phyloP scores from a whole-genome alignment of 2,329 filamentous ascomycete species.

The Chaetomium strumarium region DNA sequence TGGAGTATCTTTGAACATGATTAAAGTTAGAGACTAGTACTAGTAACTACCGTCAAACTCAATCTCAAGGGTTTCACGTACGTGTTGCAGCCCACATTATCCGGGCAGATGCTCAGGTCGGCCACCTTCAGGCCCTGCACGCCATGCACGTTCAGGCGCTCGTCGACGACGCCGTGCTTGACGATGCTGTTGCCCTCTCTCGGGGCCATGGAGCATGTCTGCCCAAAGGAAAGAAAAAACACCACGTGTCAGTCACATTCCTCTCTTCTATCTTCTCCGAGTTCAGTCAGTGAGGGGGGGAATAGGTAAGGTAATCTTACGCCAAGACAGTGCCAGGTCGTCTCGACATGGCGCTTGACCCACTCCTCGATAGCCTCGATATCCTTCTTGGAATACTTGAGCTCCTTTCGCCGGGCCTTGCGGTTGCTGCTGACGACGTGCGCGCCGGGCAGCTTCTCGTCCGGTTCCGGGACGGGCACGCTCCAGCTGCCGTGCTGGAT shows the following conservation, averaged over 20 bases:
- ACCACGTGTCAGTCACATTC: background rate
- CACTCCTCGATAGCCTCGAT: conserved; percentile 63
- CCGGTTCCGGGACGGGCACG: conserved; percentile 48
- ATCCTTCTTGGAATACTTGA: conserved; percentile 60
- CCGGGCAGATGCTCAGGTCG: conserved; percentile 69
- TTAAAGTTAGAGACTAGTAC: too few species aligned
- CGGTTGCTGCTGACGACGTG: conserved; percentile 57
- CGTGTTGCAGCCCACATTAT: conserved; percentile 69
- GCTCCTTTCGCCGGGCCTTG: conserved; percentile 53
- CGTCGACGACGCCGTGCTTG: conserved; percentile 72
- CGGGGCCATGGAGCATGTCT: conserved; percentile 73
- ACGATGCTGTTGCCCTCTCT: conserved; percentile 72
- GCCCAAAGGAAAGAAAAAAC: too few species aligned
- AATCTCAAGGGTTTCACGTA: too few species aligned
- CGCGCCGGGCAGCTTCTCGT: conserved; percentile 39
- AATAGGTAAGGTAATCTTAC: conserved; percentile 30
- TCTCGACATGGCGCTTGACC: conserved; percentile 68
- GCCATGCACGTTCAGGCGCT: conserved; percentile 71
- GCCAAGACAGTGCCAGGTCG: conserved; percentile 62
- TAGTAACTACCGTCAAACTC: too few species aligned
- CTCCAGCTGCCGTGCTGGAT: conserved; percentile 72
- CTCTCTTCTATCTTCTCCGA: too few species aligned
- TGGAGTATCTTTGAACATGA: conserved; percentile 63
- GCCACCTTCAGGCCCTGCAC: conserved; percentile 73
- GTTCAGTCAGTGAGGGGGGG: background rate